A percentile compares a stretch with the other conserved stretches of the same genome.
These are phyloP conservation scores for Monilinia fructigena DNA, from an alignment of 2,329 filamentous ascomycete species.

Conservation along the genomic window DNA sequence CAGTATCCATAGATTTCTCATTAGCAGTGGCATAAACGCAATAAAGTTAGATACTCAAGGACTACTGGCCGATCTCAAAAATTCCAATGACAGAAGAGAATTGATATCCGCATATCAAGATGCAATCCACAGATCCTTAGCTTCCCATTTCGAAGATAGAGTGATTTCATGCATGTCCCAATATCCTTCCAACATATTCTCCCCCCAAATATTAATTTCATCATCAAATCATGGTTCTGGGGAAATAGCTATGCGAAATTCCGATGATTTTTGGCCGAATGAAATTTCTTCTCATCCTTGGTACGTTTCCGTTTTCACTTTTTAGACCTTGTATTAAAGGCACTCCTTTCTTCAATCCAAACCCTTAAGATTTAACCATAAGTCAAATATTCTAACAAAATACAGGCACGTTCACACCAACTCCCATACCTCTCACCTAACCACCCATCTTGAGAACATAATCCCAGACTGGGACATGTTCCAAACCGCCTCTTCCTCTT, in stretches of 20 bases:
- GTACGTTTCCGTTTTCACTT: conserved; percentile 4
- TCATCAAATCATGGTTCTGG: not conserved
- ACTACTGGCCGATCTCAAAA: conserved; percentile 22
- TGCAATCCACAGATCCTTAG: conserved; percentile 20
- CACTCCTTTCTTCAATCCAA: too few species aligned
- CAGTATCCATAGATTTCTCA: conserved; percentile 22
- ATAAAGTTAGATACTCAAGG: conserved; percentile 28
- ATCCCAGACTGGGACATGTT: conserved; percentile 27
- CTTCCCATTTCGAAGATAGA: conserved; percentile 23
- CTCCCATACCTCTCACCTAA: conserved; percentile 25
- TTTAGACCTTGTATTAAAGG: too few species aligned
- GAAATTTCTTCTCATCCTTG: conserved; percentile 25
- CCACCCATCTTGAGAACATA: conserved; percentile 25
- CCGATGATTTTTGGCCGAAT: conserved; percentile 28
- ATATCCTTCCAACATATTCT: conserved; percentile 25
- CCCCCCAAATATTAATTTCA: conserved; percentile 21
- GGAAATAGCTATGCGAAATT: conserved; percentile 25
- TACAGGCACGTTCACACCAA: conserved; percentile 27
- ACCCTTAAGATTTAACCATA: not conserved
- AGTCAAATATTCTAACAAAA: not conserved
- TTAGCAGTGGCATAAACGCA: conserved; percentile 22
- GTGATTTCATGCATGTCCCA: conserved; percentile 30
- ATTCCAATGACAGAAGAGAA: not conserved
- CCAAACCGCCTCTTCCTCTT: conserved; percentile 18
- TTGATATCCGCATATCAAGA: conserved; percentile 24